These are phyloP conservation scores for Ceratocystis cacaofunesta DNA, from an alignment of 2,329 filamentous ascomycete species.

Conservation along the genomic window DNA sequence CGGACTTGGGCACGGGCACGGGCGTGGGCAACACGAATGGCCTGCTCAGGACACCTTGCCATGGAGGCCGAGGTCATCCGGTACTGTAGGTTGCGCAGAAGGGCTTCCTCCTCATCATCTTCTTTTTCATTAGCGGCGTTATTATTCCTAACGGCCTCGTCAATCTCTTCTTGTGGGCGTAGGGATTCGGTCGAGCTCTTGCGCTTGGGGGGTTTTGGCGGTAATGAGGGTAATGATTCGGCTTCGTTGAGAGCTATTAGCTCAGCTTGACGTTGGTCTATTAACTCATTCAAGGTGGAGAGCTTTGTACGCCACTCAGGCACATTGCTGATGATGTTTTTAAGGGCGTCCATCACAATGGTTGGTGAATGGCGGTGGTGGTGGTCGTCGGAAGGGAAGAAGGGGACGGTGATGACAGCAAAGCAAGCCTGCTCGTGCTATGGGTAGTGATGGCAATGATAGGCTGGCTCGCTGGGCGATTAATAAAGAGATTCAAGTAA, in stretches of 20 bases:
- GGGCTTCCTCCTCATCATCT: constrained; percentile 5
- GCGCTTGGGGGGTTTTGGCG: constrained; percentile 31
- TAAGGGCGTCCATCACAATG: constrained; percentile 40
- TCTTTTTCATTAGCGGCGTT: constrained; percentile 17
- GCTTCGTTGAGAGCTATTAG: constrained; percentile 34
- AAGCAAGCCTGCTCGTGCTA: neutral
- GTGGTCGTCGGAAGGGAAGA: neutral
- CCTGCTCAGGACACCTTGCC: constrained; percentile 31
- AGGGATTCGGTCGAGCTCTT: constrained; percentile 40
- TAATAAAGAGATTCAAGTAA: neutral
- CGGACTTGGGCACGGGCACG: constrained; percentile 34
- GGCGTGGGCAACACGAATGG: constrained; percentile 32
- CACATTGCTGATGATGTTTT: constrained; percentile 38
- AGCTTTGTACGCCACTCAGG: constrained; percentile 46
- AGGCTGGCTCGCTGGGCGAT: neutral
- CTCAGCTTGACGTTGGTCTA: constrained; percentile 46
- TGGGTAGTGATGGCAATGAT: neutral
- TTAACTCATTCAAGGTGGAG: constrained; percentile 45
- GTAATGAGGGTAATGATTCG: neutral
- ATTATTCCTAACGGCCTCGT: constrained; percentile 9
- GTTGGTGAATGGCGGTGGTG: neutral
- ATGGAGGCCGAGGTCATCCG: constrained; percentile 21
- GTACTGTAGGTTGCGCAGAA: constrained; percentile 1
- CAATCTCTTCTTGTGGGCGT: constrained; percentile 33
- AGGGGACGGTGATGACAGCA: neutral